Percentiles rank a stretch among this genome's conserved stretches.
phyloP scores from a whole-genome alignment of 768 basidiomycete species.

The Mrakia hoshinonis region DNA sequence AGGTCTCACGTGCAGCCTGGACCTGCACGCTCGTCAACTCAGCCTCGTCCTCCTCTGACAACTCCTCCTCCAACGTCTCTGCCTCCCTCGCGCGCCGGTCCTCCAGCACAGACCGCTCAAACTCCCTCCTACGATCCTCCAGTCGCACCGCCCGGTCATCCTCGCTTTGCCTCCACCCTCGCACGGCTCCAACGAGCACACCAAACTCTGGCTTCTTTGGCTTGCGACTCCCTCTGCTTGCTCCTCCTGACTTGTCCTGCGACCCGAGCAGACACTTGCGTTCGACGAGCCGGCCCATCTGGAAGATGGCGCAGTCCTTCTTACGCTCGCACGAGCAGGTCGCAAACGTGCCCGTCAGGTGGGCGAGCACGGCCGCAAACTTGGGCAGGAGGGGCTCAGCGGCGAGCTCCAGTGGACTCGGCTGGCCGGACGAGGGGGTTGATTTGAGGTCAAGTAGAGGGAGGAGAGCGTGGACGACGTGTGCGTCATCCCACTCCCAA shows the following conservation, averaged over 20 bases:
- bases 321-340: conserved; percentile 38
- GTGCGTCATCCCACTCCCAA: conserved; percentile 96
- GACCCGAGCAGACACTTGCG: conserved; percentile 25
- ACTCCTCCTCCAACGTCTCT: conserved; percentile 16
- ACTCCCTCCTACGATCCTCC: background rate
- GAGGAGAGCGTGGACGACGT: conserved; percentile 67
- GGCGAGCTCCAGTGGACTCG: conserved; percentile 5
- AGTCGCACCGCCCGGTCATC: conserved; percentile 30
- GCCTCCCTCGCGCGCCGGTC: conserved; percentile 30
- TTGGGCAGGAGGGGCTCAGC: conserved; percentile 30
- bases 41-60: conserved; percentile 26
- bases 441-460: conserved; percentile 18
- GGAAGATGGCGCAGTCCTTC: conserved; percentile 37
- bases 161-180: conserved; percentile 39
- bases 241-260: conserved; percentile 25
- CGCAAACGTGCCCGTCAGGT: conserved; percentile 37
- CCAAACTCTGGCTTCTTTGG: conserved; percentile 34
- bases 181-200: conserved; percentile 35
- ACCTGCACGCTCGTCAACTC: conserved; percentile 1
- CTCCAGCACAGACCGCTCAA: background rate
- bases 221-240: conserved; percentile 24
- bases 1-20: background rate
- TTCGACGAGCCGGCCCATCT: conserved; percentile 36
- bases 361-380: conserved; percentile 36
- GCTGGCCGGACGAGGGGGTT: conserved; percentile 17